Conservation (phyloP, 2,329 filamentous ascomycete genomes). For the Fusarium musae region DNA sequence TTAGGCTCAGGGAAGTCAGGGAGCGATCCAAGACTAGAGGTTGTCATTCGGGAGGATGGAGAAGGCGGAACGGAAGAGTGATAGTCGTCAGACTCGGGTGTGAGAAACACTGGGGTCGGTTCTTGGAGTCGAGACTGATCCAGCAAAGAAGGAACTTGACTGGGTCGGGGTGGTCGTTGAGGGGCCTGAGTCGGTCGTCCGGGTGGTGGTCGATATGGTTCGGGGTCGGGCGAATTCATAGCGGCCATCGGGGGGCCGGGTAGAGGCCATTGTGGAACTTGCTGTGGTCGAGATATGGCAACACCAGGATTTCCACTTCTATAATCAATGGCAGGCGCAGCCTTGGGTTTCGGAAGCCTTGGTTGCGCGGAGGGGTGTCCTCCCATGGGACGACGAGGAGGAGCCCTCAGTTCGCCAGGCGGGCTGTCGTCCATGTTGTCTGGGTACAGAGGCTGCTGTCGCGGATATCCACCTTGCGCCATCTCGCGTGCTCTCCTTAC, state of each 20-base stretch:
- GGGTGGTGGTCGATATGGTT: conserved; percentile 63
- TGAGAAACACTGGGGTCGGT: conserved; percentile 62
- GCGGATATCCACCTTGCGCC: conserved; percentile 54
- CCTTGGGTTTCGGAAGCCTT: conserved; percentile 31
- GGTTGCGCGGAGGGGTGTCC: conserved; percentile 27
- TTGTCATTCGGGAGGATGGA: conserved; percentile 61
- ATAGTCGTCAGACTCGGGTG: conserved; percentile 47
- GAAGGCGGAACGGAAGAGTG: conserved; percentile 59
- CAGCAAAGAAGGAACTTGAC: conserved; percentile 67
- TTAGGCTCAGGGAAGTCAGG: conserved; percentile 66
- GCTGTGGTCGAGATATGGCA: conserved; percentile 65
- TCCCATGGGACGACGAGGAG: conserved; percentile 45
- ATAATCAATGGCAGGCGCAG: conserved; percentile 30
- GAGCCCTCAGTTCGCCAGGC: conserved; percentile 38
- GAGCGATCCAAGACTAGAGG: conserved; percentile 66
- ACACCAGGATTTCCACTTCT: conserved; percentile 45
- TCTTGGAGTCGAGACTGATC: conserved; percentile 67
- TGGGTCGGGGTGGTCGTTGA: conserved; percentile 69
- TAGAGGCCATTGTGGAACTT: conserved; percentile 66
- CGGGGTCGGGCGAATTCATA: conserved; percentile 46
- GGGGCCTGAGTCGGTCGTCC: conserved; percentile 62
- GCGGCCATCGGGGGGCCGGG: conserved; percentile 53
- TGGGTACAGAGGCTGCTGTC: conserved; percentile 37
- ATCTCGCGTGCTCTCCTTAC: conserved; percentile 66
- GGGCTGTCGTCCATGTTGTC: conserved; percentile 46